Conservation (phyloP, 2,329 filamentous ascomycete species). For the Venturia nashicola region DNA sequence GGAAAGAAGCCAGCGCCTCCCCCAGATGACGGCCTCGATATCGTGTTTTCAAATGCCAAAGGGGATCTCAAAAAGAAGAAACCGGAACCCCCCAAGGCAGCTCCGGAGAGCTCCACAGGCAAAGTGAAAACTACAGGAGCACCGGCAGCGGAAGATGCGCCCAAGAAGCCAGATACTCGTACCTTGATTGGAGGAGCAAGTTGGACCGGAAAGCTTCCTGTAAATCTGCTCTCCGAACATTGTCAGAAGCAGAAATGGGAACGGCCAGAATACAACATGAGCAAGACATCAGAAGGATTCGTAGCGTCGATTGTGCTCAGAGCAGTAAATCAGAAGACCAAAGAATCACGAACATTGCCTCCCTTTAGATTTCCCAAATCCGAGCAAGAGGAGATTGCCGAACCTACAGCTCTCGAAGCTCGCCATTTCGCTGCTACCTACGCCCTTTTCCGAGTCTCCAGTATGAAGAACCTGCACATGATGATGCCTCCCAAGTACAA, state of each 20-base stretch:
- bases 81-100: conserved; percentile 13
- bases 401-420: conserved; percentile 76
- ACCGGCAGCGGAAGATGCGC: conserved; percentile 23
- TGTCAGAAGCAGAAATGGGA: conserved; percentile 96
- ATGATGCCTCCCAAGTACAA: conserved; percentile 85
- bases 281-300: conserved; percentile 38
- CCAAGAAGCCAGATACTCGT: conserved; percentile 49
- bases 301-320: conserved; percentile 72
- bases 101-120: conserved; percentile 15
- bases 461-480: conserved; percentile 91
- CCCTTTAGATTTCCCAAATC: conserved; percentile 65
- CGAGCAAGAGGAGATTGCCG: conserved; percentile 63
- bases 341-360: conserved; percentile 60
- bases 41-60: conserved; percentile 35
- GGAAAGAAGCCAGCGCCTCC: conserved; percentile 19
- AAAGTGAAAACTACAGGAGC: conserved; percentile 21
- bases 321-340: conserved; percentile 65
- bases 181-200: conserved; percentile 88
- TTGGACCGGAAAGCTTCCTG: conserved; percentile 94
- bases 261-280: conserved; percentile 77
- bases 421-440: conserved; percentile 89
- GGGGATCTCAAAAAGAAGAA: conserved; percentile 29
- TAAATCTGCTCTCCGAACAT: conserved; percentile 86
- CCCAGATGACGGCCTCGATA: conserved; percentile 35
- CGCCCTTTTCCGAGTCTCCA: conserved; percentile 80